phyloP scores from a whole-genome alignment of 2,329 filamentous ascomycete genomes.

The Colletotrichum australisinense region DNA sequence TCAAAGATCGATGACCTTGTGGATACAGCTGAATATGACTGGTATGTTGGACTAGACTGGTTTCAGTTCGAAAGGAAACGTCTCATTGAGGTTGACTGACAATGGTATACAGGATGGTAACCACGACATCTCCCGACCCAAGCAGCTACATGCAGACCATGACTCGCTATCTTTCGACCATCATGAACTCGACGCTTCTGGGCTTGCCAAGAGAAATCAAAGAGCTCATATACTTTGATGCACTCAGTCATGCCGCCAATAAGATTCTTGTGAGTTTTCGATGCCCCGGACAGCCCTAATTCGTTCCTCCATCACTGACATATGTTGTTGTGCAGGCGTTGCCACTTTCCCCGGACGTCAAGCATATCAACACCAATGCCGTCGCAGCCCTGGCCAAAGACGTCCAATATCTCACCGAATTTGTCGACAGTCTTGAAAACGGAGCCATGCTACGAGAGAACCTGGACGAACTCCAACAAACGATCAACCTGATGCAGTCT shows the following conservation, averaged over 20 bases:
- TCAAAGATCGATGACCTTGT: conserved; percentile 98
- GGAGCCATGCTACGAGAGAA: conserved; percentile 87
- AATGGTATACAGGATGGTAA: conserved; percentile 57
- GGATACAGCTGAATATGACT: conserved; percentile 97
- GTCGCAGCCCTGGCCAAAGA: conserved; percentile 85
- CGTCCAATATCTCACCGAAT: conserved; percentile 84
- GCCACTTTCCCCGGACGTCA: conserved; percentile 82
- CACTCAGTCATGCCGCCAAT: conserved; percentile 88
- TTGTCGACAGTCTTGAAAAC: conserved; percentile 88
- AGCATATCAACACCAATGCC: conserved; percentile 87
- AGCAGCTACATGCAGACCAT: conserved; percentile 96
- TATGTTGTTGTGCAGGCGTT: conserved; percentile 64
- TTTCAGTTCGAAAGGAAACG: background rate
- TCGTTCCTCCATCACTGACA: background rate
- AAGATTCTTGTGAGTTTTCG: conserved; percentile 76
- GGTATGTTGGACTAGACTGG: conserved; percentile 58
- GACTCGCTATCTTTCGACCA: conserved; percentile 92
- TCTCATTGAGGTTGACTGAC: conserved; percentile 3
- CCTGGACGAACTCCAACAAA: conserved; percentile 93
- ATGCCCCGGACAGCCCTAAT: background rate
- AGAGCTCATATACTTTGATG: conserved; percentile 97
- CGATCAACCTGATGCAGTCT: conserved; percentile 85
- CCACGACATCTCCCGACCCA: conserved; percentile 74
- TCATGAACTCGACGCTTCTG: conserved; percentile 94
- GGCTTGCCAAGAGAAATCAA: conserved; percentile 97